phyloP scores from a whole-genome alignment of 257 asterid genomes.

The Henckelia pumila region DNA sequence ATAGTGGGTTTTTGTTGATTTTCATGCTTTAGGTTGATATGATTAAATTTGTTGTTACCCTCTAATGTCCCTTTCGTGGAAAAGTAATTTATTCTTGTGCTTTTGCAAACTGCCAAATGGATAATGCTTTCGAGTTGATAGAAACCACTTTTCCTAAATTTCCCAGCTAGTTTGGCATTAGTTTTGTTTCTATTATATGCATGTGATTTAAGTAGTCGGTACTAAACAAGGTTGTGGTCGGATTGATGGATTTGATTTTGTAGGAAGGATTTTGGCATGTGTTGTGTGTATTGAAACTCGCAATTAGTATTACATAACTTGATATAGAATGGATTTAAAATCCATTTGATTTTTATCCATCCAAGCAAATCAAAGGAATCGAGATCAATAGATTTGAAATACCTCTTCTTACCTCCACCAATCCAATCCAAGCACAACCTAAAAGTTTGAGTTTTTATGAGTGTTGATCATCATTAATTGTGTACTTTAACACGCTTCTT shows the following conservation, averaged over 20 bases:
- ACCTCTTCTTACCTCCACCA: too few relatives aligned
- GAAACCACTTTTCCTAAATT: not conserved
- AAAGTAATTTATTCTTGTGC: not conserved
- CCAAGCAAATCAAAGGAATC: too few relatives aligned
- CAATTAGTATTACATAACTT: too few relatives aligned
- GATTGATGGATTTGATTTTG: too few relatives aligned
- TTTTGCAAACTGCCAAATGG: not conserved
- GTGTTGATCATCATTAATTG: not conserved
- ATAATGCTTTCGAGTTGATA: not conserved
- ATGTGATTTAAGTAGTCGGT: not conserved
- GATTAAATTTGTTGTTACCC: not conserved
- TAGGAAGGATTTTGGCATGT: too few relatives aligned
- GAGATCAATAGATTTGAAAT: too few relatives aligned
- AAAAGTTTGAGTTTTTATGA: not conserved
- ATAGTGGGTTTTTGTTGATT: not conserved
- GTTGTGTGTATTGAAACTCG: too few relatives aligned
- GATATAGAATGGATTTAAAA: too few relatives aligned
- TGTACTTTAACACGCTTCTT: not conserved
- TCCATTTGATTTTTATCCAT: too few relatives aligned
- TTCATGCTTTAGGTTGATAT: not conserved
- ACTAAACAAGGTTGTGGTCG: too few relatives aligned
- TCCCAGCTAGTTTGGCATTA: too few relatives aligned
- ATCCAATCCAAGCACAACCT: not conserved
- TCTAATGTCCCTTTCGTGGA: not conserved
- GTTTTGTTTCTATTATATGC: not conserved